Conservation (phyloP, 352 stramenopile species). For the Pythium grandisporangium region DNA sequence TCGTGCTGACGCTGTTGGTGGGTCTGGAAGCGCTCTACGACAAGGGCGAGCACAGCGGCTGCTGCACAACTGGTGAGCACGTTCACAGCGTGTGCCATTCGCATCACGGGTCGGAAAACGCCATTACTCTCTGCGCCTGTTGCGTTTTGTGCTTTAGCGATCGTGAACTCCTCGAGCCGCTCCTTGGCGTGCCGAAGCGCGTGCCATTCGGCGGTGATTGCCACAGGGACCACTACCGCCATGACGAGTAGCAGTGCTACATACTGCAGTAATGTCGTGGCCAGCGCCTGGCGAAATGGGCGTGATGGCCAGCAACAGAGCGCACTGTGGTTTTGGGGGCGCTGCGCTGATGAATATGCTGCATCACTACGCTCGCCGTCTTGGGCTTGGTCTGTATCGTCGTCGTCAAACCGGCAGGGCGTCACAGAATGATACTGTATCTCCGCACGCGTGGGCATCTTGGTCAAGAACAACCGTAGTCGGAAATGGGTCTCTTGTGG, state of each 20-base stretch:
- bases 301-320: slow-evolving; percentile 12
- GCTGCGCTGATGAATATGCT: not conserved
- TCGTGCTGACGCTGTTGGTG: slow-evolving; percentile 1
- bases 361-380: not conserved
- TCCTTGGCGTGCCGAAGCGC: slow-evolving; percentile 8
- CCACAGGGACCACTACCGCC: slow-evolving; percentile 1
- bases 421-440: slow-evolving; percentile 9
- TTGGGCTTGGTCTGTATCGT: not conserved
- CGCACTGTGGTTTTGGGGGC: slow-evolving; percentile 9
- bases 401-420: slow-evolving; percentile 4
- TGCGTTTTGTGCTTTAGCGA: not conserved
- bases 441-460: slow-evolving; percentile 7
- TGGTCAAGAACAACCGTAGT: slow-evolving; percentile 16
- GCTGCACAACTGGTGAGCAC: slow-evolving; percentile 4
- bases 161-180: slow-evolving; percentile 1
- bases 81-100: slow-evolving; percentile 4
- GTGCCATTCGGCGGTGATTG: slow-evolving; percentile 14
- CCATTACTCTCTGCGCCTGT: not conserved
- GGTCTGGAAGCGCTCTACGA: slow-evolving; percentile 4
- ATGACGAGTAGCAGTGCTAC: slow-evolving; percentile 2
- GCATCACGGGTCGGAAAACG: slow-evolving; percentile 10
- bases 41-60: slow-evolving; percentile 3
- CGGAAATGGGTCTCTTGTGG: slow-evolving; percentile 13
- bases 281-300: slow-evolving; percentile 12
- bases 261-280: not conserved